Conservation (phyloP, 225 moss, liverwort and hornwort genomes). For the Pseudoscleropodium purum region DNA sequence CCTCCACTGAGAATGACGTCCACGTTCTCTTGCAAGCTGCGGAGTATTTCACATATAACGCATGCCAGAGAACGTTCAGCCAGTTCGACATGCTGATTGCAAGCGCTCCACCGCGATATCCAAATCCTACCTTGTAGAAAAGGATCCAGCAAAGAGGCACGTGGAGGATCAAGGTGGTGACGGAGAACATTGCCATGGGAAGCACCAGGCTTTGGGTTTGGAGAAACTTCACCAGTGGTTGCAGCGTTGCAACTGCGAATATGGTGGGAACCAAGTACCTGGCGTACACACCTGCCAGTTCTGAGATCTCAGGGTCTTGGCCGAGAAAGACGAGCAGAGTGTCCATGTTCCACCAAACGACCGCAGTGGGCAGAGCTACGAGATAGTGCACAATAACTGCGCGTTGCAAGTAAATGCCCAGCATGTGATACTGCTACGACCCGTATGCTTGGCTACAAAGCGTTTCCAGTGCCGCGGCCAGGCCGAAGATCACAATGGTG, state of each 20-base stretch:
- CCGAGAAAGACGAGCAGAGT: background rate
- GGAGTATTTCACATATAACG: constrained; percentile 23
- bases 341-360: constrained; percentile 28
- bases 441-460: constrained; percentile 61
- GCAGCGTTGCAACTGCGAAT: background rate
- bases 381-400: constrained; percentile 23
- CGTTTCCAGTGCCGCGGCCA: constrained; percentile 49
- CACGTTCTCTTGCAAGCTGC: constrained; percentile 39
- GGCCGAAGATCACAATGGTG: constrained; percentile 26
- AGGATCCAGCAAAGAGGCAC: constrained; percentile 38
- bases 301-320: background rate
- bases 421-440: constrained; percentile 46
- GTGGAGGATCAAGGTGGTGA: background rate
- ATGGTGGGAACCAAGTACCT: background rate
- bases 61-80: constrained; percentile 36
- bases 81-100: constrained; percentile 33
- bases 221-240: background rate
- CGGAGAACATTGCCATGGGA: background rate
- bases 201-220: background rate
- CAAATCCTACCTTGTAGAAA: constrained; percentile 34
- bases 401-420: constrained; percentile 56
- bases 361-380: constrained; percentile 10
- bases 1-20: constrained; percentile 50
- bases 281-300: background rate
- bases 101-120: constrained; percentile 52